These are phyloP conservation scores for Agrocybe chaxingu DNA, from an alignment of 768 basidiomycete genomes.

Conservation along the genomic window DNA sequence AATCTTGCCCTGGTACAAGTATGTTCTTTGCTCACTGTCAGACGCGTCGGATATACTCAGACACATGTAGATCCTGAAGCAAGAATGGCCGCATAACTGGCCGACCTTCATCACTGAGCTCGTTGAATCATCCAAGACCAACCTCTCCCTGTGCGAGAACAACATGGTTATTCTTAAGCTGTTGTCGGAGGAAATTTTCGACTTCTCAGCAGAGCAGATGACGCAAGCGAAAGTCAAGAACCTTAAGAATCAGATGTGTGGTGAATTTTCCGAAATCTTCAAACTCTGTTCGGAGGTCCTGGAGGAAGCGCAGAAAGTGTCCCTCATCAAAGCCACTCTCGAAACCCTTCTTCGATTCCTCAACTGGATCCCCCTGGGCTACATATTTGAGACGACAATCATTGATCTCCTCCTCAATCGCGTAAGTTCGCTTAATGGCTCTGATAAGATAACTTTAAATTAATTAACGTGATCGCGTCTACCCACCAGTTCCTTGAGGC, in stretches of 20 bases:
- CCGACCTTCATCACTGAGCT: constrained; percentile 96
- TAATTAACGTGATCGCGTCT: constrained; percentile 7
- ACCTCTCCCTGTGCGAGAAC: constrained; percentile 96
- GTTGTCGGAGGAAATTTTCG: constrained; percentile 98
- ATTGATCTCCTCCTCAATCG: constrained; percentile 91
- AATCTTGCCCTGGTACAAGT: constrained; percentile 96
- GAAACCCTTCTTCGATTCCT: constrained; percentile 94
- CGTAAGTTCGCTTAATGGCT: constrained; percentile 46
- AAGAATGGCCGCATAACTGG: constrained; percentile 99
- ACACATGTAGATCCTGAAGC: constrained; percentile 82
- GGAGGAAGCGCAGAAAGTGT: constrained; percentile 95
- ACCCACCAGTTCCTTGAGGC: constrained; percentile 84
- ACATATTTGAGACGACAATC: constrained; percentile 97
- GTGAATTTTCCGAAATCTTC: constrained; percentile 97
- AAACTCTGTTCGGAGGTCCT: constrained; percentile 95
- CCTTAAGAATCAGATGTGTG: constrained; percentile 97
- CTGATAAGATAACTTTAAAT: neutral
- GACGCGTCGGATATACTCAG: constrained; percentile 3
- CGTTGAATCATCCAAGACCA: constrained; percentile 95
- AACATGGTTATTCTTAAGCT: constrained; percentile 99
- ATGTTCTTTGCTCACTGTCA: constrained; percentile 16
- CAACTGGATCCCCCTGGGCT: constrained; percentile 99
- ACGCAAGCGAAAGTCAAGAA: constrained; percentile 97
- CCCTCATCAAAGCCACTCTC: constrained; percentile 89
- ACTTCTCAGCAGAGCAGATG: constrained; percentile 98